phyloP scores from a whole-genome alignment of 1,284 basidiomycete genomes.

The Cryptococcus floricola region DNA sequence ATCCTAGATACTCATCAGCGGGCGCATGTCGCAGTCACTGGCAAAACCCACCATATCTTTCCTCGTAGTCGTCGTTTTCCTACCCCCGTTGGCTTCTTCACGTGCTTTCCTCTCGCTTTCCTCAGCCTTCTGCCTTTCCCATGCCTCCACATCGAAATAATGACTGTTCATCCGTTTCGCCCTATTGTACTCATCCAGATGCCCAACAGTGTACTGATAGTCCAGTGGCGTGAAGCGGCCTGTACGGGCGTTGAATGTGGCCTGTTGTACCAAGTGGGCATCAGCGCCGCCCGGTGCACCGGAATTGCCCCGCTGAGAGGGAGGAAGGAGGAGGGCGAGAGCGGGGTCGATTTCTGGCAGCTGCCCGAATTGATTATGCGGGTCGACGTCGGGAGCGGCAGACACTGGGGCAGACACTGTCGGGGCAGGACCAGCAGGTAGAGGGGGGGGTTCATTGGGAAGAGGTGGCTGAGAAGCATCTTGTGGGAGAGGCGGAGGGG shows the following conservation, averaged over 20 bases:
- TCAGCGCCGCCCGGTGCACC: slow-evolving; percentile 32
- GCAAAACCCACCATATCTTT: slow-evolving; percentile 70
- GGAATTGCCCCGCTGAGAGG: slow-evolving; percentile 53
- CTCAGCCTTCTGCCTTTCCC: slow-evolving; percentile 62
- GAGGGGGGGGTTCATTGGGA: slow-evolving; percentile 31
- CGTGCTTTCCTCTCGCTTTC: slow-evolving; percentile 57
- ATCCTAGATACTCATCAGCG: slow-evolving; percentile 56
- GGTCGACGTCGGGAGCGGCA: slow-evolving; percentile 19
- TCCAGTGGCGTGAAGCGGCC: slow-evolving; percentile 64
- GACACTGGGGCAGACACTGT: slow-evolving; percentile 21
- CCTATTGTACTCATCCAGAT: slow-evolving; percentile 76
- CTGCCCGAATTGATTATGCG: slow-evolving; percentile 3
- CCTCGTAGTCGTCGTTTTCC: slow-evolving; percentile 63
- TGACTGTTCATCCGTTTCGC: slow-evolving; percentile 80
- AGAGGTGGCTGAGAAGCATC: slow-evolving; percentile 34
- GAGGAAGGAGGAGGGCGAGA: slow-evolving; percentile 74
- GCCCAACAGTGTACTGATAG: slow-evolving; percentile 57
- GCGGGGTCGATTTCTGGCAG: slow-evolving; percentile 72
- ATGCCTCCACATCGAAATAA: slow-evolving; percentile 79
- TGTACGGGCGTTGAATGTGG: slow-evolving; percentile 79
- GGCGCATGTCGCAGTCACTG: background rate
- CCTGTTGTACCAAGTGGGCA: slow-evolving; percentile 52
- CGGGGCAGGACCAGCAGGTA: slow-evolving; percentile 28
- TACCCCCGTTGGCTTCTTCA: slow-evolving; percentile 56
- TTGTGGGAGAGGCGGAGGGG: slow-evolving; percentile 13